A percentile compares a stretch with the other conserved stretches of the same genome.
These are phyloP conservation scores for Syzygium jambos DNA, from an alignment of 345 rosid species.

Conservation along the genomic window DNA sequence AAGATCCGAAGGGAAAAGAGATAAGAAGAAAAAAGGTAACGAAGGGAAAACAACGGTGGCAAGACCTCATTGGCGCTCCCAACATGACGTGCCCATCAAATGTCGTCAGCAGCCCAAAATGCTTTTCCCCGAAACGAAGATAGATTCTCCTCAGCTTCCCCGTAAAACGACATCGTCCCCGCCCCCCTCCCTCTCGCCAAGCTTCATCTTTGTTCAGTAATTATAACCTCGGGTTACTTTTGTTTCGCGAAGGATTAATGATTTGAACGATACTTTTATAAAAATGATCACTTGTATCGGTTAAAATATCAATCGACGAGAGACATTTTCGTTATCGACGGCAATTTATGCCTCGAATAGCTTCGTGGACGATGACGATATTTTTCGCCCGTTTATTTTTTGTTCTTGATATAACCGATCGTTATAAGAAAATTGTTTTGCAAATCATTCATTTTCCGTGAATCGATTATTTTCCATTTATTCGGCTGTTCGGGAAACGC, in stretches of 20 bases:
- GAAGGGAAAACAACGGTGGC: not conserved
- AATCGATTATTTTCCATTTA: not conserved
- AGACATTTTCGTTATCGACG: no score
- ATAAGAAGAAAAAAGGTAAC: not conserved
- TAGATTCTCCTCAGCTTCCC: not conserved
- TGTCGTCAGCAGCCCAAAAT: not conserved
- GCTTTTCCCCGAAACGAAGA: not conserved
- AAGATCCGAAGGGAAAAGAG: not conserved
- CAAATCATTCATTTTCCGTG: fast-evolving
- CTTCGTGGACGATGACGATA: fast-evolving
- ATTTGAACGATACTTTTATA: no score
- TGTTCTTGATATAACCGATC: fast-evolving
- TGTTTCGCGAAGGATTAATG: no score
- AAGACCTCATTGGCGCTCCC: not conserved
- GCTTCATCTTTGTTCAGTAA: not conserved
- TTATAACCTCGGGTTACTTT: no score
- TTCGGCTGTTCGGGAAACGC: fast-evolving
- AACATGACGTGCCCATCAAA: not conserved
- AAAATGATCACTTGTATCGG: no score
- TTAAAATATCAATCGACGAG: no score
- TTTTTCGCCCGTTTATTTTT: not conserved
- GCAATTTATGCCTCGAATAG: not conserved
- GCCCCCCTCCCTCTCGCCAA: not conserved
- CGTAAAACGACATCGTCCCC: not conserved
- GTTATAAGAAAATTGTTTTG: fast-evolving